Percentiles rank a stretch among this genome's conserved stretches.
These are phyloP conservation scores for Boletus rubropictus DNA, from an alignment of 768 basidiomycete species.

Conservation along the genomic window DNA sequence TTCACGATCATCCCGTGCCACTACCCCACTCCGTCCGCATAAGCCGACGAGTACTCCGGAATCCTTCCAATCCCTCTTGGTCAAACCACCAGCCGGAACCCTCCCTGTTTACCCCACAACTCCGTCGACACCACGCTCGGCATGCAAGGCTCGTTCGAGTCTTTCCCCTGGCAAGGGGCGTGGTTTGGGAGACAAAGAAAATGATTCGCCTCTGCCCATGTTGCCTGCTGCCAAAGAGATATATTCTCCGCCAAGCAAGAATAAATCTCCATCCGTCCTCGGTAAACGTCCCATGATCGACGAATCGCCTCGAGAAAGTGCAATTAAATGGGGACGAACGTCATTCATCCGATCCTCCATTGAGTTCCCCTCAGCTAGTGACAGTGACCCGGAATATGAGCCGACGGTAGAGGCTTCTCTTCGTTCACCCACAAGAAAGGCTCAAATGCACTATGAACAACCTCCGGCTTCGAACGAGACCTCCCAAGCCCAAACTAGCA, in stretches of 20 bases:
- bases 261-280: conserved; percentile 22
- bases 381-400: conserved; percentile 30
- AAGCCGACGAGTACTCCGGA: conserved; percentile 30
- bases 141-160: conserved; percentile 11
- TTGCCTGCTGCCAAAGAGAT: conserved; percentile 45
- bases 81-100: conserved; percentile 22
- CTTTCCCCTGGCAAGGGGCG: conserved; percentile 37
- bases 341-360: conserved; percentile 31
- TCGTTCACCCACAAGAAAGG: conserved; percentile 14
- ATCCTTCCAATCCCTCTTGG: conserved; percentile 29
- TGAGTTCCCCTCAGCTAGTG: conserved; percentile 22
- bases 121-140: conserved; percentile 33
- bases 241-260: conserved; percentile 30
- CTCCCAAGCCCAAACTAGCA: conserved; percentile 2
- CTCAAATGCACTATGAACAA: background rate
- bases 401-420: conserved; percentile 22
- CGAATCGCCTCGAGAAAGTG: conserved; percentile 28
- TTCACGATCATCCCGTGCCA: conserved; percentile 19
- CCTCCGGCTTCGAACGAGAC: background rate
- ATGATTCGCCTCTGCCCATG: conserved; percentile 39
- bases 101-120: conserved; percentile 23
- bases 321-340: conserved; percentile 24
- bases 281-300: conserved; percentile 44
- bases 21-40: conserved; percentile 35
- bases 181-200: conserved; percentile 52